A percentile compares a stretch with the other conserved stretches of the same genome.
Evolutionary conservation across 2,329 filamentous ascomycete genomes (phyloP).

Genomic region (Ceratocystis colombiana): DNA sequence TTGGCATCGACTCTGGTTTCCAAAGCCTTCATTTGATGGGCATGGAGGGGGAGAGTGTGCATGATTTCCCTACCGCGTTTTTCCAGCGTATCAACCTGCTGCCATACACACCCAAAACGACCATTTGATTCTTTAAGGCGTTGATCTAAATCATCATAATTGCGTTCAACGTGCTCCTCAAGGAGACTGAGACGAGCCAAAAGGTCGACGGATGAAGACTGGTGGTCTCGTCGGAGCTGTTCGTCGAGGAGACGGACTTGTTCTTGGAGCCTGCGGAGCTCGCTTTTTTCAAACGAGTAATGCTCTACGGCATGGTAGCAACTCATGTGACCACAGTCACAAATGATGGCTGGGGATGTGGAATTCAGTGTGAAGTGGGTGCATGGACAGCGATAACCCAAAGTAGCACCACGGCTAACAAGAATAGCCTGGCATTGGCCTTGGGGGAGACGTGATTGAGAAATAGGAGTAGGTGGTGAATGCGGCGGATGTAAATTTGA

Average conservation of each 20-base stretch:
- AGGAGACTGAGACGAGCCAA: slow-evolving; percentile 41
- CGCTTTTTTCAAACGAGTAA: slow-evolving; percentile 38
- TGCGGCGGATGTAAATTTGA: slow-evolving; percentile 28
- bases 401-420: slow-evolving; percentile 44
- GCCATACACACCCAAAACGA: slow-evolving; percentile 46
- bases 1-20: slow-evolving; percentile 29
- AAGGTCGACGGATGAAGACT: slow-evolving; percentile 35
- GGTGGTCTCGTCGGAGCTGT: slow-evolving; percentile 34
- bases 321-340: slow-evolving; percentile 50
- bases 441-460: slow-evolving; percentile 40
- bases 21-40: slow-evolving; percentile 19
- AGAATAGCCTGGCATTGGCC: slow-evolving; percentile 52
- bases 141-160: slow-evolving; percentile 41
- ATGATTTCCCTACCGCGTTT: slow-evolving; percentile 28
- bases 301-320: slow-evolving; percentile 48
- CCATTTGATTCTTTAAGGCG: slow-evolving; percentile 47
- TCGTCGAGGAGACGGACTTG: slow-evolving; percentile 40
- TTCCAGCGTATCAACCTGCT: slow-evolving; percentile 40
- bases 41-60: slow-evolving; percentile 21
- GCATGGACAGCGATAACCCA: slow-evolving; percentile 48
- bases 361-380: slow-evolving; percentile 47
- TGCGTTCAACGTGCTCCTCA: slow-evolving; percentile 47
- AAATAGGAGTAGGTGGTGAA: background rate
- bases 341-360: slow-evolving; percentile 44
- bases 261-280: slow-evolving; percentile 41